Evolutionary conservation across 257 asterid species (phyloP).

Genomic region (Gentiana straminea): DNA sequence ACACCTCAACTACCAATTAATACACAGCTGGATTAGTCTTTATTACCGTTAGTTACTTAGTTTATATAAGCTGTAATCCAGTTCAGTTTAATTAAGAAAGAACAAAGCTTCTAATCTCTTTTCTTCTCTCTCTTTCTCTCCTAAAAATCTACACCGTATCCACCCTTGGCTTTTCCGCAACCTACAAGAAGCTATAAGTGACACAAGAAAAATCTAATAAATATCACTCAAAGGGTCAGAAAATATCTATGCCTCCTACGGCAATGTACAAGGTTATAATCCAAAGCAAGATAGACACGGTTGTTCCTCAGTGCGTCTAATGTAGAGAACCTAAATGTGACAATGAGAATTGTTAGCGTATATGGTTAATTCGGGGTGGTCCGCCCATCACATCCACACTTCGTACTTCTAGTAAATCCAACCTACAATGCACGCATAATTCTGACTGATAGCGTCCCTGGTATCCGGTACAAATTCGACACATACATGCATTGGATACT

Average conservation of each 20-base stretch:
- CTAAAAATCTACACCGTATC: too few relatives aligned
- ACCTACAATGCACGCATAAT: too few relatives aligned
- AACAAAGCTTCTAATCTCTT: too few relatives aligned
- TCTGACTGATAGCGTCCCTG: too few relatives aligned
- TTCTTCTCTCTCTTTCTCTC: too few relatives aligned
- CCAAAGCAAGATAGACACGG: not conserved
- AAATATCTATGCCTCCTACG: not conserved
- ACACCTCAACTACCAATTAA: too few relatives aligned
- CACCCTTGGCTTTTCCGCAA: constrained; percentile 63
- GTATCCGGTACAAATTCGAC: too few relatives aligned
- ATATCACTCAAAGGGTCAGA: constrained; percentile 1
- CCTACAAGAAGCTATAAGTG: constrained; percentile 72
- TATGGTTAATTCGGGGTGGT: not conserved
- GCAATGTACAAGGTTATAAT: not conserved
- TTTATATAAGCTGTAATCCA: too few relatives aligned
- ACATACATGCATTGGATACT: too few relatives aligned
- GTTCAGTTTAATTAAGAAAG: too few relatives aligned
- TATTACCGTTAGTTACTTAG: too few relatives aligned
- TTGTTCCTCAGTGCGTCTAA: not conserved
- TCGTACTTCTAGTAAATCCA: not conserved
- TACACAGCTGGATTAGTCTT: too few relatives aligned
- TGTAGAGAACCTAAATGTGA: not conserved
- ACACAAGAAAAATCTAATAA: constrained; percentile 10
- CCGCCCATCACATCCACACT: not conserved
- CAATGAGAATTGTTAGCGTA: not conserved